Base-by-base conservation (phyloP, 257 asterid species). In the Solanum dulcamara region DNA sequence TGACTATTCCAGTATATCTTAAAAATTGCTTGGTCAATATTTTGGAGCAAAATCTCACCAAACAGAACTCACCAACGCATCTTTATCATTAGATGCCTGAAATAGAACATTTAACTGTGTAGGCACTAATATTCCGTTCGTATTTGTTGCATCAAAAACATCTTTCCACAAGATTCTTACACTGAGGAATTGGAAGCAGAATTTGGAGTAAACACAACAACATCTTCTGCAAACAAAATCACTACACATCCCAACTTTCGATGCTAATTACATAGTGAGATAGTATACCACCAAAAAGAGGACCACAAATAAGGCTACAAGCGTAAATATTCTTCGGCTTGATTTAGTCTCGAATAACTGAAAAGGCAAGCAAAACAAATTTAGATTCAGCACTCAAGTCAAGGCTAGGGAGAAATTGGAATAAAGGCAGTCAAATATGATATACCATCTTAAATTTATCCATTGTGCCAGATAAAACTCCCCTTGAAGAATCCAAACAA, bases 261-360 rank as follows among this genome's bases (percentile, higher is more conserved):
- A 32, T 38, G 13, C 80, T 71, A 66, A 66, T 92, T 90, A 96
- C 91, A 93, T 93, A 33, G 97, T 95, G 88, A 96, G 98, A 72
- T 87, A 94, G 87, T 96, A 96, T 88, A 95, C 88, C 75, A 96
- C 87, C 84, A 96, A 92, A 85, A 96, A 96, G 70, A 96, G 84
- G 83, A 90, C 95, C 89, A 96, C 94, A 87, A 96, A 96, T 30
- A 97, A 94, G 50, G 94, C 96, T 89, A 96, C 98, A 4, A 96
- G 97, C 4, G 97, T 89, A 64, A 87, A 85, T 98, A 91, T 94
- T 90, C 93, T 90, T 88, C 94, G 87, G 93, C 94, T 94, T 84
- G 99, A 96, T 89, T 95, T 96, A 38, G 97, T 93, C 94, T 95
- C 98, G 20, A 95, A 96, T 80, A 94, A 97, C 98, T 96, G 28